phyloP scores from a whole-genome alignment of 352 stramenopile genomes.

The Pythium coloratum region DNA sequence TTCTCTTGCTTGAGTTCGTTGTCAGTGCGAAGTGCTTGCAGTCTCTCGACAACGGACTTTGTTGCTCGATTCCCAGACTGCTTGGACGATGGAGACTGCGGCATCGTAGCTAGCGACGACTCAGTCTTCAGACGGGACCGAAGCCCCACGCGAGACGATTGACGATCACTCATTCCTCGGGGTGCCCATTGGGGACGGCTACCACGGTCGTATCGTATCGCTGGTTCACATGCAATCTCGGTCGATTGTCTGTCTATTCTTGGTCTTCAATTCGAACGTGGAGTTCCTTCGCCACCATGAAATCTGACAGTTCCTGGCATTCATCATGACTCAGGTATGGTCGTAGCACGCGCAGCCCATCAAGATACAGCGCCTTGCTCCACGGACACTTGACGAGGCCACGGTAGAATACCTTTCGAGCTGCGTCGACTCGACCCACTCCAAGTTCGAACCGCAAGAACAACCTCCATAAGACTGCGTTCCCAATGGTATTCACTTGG shows the following conservation, averaged over 20 bases:
- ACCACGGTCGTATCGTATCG: no score
- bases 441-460: constrained; percentile 80
- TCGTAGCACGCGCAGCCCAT: constrained; percentile 59
- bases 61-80: not conserved
- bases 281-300: constrained; percentile 74
- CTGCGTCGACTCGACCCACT: constrained; percentile 62
- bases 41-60: constrained; percentile 11
- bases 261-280: constrained; percentile 56
- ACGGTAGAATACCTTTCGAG: constrained; percentile 76
- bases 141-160: not conserved
- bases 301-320: constrained; percentile 62
- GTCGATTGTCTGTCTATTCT: constrained; percentile 11
- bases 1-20: constrained; percentile 2
- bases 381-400: constrained; percentile 68
- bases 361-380: constrained; percentile 78
- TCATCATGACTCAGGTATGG: constrained; percentile 62
- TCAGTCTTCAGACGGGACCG: not conserved
- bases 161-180: not conserved
- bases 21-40: constrained; percentile 10
- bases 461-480: constrained; percentile 64
- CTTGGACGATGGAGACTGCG: not conserved
- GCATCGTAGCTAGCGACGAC: not conserved
- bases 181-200: not conserved
- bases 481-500: constrained; percentile 48
- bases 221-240: not conserved